Conservation (phyloP, 805 yeast species). For the Maudiozyma turicensis region DNA sequence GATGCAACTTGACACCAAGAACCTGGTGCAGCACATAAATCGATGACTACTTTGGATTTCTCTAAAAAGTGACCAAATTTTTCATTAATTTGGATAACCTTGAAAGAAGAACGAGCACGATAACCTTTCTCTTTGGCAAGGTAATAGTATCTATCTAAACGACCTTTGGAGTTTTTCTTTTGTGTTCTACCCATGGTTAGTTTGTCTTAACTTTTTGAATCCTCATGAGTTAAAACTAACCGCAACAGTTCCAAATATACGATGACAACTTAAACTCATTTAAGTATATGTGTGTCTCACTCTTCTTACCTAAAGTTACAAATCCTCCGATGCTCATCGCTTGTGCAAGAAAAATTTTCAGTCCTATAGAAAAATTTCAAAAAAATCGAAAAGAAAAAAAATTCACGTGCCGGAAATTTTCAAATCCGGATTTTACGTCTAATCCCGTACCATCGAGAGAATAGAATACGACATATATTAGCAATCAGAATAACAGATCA, state of each 20-base stretch:
- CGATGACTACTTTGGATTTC: slow-evolving; percentile 90
- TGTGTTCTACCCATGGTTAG: slow-evolving; percentile 74
- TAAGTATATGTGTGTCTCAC: too few relatives aligned
- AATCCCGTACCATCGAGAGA: too few relatives aligned
- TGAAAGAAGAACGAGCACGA: slow-evolving; percentile 97
- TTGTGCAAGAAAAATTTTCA: slow-evolving; percentile 3
- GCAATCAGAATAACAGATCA: too few relatives aligned
- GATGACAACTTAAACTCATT: too few relatives aligned
- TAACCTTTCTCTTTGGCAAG: slow-evolving; percentile 97
- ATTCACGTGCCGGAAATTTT: too few relatives aligned
- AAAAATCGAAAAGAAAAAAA: too few relatives aligned
- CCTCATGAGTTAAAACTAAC: too few relatives aligned
- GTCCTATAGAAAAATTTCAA: not conserved
- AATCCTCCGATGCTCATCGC: slow-evolving; percentile 7
- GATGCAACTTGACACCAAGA: slow-evolving; percentile 99
- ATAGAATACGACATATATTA: too few relatives aligned
- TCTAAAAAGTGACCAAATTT: slow-evolving; percentile 93
- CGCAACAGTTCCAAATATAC: too few relatives aligned
- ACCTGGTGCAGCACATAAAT: slow-evolving; percentile 98
- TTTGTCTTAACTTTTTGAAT: too few relatives aligned
- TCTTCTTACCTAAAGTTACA: too few relatives aligned
- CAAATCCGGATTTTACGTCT: too few relatives aligned
- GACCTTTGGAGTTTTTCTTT: slow-evolving; percentile 95
- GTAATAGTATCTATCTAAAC: slow-evolving; percentile 93
- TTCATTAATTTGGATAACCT: slow-evolving; percentile 88